Conservation (phyloP, 2,329 filamentous ascomycete genomes). For the Macroventuria anomochaeta region DNA sequence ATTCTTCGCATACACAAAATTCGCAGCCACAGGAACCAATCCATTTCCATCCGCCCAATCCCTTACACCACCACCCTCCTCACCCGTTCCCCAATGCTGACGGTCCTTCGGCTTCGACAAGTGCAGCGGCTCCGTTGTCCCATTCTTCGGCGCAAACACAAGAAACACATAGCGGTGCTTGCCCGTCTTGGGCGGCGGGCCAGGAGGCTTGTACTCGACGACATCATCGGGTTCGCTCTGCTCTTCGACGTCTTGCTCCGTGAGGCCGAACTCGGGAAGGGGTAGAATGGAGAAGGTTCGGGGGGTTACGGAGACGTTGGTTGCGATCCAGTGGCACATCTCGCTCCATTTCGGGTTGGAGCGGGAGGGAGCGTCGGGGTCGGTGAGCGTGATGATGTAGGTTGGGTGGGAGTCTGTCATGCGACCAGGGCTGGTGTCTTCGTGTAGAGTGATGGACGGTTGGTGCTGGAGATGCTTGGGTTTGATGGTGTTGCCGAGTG, state of each 20-base stretch:
- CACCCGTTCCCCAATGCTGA: constrained; percentile 62
- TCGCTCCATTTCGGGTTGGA: constrained; percentile 62
- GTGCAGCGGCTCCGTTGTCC: constrained; percentile 51
- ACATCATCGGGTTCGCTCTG: constrained; percentile 47
- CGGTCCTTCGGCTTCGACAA: constrained; percentile 57
- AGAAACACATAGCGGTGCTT: constrained; percentile 65
- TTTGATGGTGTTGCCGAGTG: constrained; percentile 62
- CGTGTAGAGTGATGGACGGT: constrained; percentile 52
- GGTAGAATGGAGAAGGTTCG: constrained; percentile 34
- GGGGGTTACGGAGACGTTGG: constrained; percentile 43
- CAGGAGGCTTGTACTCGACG: constrained; percentile 60
- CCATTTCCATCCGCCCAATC: constrained; percentile 59
- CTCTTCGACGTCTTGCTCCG: constrained; percentile 12
- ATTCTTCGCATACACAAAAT: constrained; percentile 57
- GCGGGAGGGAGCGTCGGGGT: constrained; percentile 64
- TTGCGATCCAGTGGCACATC: constrained; percentile 63
- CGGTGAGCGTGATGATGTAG: constrained; percentile 61
- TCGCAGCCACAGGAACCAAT: constrained; percentile 54
- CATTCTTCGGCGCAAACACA: constrained; percentile 55
- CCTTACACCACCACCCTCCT: constrained; percentile 57
- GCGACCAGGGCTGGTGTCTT: constrained; percentile 32
- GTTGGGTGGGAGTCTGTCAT: constrained; percentile 39
- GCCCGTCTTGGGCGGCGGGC: constrained; percentile 62
- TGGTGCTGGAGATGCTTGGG: constrained; percentile 51
- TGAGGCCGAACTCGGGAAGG: constrained; percentile 30